Base-by-base conservation (phyloP, 2,329 filamentous ascomycete genomes). In the Alternaria arborescens region DNA sequence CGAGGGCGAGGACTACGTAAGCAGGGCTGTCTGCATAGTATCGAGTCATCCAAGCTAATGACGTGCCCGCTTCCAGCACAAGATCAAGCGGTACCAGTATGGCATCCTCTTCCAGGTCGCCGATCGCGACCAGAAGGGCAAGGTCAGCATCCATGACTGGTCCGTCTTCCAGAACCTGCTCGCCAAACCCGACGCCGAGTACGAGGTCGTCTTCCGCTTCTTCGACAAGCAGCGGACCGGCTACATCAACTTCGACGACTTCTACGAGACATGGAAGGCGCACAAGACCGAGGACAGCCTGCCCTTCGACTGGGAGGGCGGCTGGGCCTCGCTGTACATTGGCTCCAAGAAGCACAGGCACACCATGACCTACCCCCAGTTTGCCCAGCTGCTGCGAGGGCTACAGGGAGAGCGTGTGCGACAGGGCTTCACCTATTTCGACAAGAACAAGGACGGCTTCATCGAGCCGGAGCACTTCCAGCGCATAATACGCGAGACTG, bases 381-480 rank as follows among this genome's bases (percentile, higher is more conserved):
- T 99, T 82, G 92, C 94, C 48, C 95, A 99, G 83, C 97, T 99
- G 94, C 86, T 99, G 73, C 91, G 95, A 65, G 95, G 94, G 48
- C 85, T 99, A 63, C 94, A 98, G 82, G 95, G 95, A 60, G 95
- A 99, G 87, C 88, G 94, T 67, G 94, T 99, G 73, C 87, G 95
- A 65, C 95, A 99, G 80, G 94, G 95, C 14, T 99, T 99, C 85
- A 89, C 95, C 75, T 83, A 89, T 63, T 94, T 97, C 67, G 95
- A 99, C 82, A 92, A 89, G 80, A 91, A 97, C 74, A 90, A 89
- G 53, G 94, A 97, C 77, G 95, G 95, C 57, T 98, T 92, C 83
- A 98, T 99, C 71, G 90, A 96, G 78, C 93, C 95, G 1, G 91
- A 96, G 67, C 91, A 99, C 70, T 99, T 99, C 80, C 93, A 97